A percentile compares a stretch with the other conserved stretches of the same genome.
Conservation (phyloP, 2,329 filamentous ascomycete genomes). For the Knufia fluminis region DNA sequence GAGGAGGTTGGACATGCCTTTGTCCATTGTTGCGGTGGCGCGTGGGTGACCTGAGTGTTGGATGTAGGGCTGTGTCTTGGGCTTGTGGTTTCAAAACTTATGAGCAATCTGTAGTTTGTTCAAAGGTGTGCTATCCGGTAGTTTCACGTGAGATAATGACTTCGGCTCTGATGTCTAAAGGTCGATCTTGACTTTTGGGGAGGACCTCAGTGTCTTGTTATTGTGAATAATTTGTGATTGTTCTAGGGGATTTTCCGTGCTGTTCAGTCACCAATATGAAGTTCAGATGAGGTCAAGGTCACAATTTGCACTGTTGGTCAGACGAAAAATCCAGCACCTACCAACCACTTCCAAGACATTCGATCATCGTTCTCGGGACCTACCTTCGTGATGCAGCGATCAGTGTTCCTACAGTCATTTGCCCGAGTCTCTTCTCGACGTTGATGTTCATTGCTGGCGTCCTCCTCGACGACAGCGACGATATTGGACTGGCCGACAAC, state of each 20-base stretch:
- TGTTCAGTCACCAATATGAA: background rate
- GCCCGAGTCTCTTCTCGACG: background rate
- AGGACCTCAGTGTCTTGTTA: too few species aligned
- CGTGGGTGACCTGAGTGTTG: background rate
- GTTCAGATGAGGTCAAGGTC: background rate
- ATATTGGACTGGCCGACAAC: background rate
- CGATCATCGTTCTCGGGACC: slow-evolving; percentile 3
- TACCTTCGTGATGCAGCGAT: background rate
- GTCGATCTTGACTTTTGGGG: too few species aligned
- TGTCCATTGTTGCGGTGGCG: slow-evolving; percentile 37
- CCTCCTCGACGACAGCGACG: background rate
- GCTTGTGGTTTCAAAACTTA: too few species aligned
- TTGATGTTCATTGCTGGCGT: background rate
- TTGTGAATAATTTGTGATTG: too few species aligned
- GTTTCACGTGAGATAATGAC: too few species aligned
- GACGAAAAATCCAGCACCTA: slow-evolving; percentile 14
- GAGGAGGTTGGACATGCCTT: slow-evolving; percentile 64
- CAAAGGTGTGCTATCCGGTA: too few species aligned
- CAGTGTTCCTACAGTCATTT: background rate
- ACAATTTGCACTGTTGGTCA: slow-evolving; percentile 9
- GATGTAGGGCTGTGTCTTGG: too few species aligned
- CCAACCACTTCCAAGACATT: slow-evolving; percentile 14
- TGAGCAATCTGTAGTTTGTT: too few species aligned
- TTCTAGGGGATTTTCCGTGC: background rate
- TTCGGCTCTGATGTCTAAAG: too few species aligned